Base-by-base conservation (phyloP, 192 early-diverging fungal species). In the Chytriomyces confervae region DNA sequence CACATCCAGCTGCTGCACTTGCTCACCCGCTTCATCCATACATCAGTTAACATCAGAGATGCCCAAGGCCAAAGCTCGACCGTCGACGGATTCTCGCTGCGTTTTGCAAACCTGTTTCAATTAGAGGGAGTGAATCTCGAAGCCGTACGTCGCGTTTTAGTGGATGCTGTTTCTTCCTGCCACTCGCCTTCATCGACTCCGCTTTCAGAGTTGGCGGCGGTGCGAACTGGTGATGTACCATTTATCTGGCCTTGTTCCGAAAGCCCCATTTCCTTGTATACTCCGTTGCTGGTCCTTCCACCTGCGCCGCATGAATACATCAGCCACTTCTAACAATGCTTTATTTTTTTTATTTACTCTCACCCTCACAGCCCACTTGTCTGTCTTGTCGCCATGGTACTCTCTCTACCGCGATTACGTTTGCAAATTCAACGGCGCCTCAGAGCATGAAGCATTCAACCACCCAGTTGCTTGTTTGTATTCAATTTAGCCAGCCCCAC, bases 381-480 rank as follows among this genome's bases (percentile, higher is more conserved):
- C 16, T 57, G 53, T 57, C 20, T 13, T 57, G 16, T 91, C 92
- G 16, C 97, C 97, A 18, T 97, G 95, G 95, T 98, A 96, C 83
- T 76, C 88, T 11, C 75, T 86, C 74, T 96, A 95, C 81, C 85
- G 94, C 23, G 78, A 91, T 49, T 76, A 85, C 13, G 77, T 93
- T 43, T 87, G 91, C 20, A 83, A 82, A 71, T 83, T 86, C 43
- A 86, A 87, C 76, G 92, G 91, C 13, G 83, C 90, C 9, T 91
- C 93, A 0, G 96, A 98, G 75, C 95, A 98, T 74, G 95, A 97
- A 79, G 91, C 94, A 6, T 97, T 99, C 78, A 92, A 95, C 60
- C 96, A 98, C 82, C 97, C 97, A 2, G 92, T 97, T 5, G 95
- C 94, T 44, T 94, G 94, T 78, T 81, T 65, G 80, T 68, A 11